Percentiles rank a stretch among this genome's conserved stretches.
phyloP scores from a whole-genome alignment of 805 yeast genomes.

The Debaryomyces hansenii region DNA sequence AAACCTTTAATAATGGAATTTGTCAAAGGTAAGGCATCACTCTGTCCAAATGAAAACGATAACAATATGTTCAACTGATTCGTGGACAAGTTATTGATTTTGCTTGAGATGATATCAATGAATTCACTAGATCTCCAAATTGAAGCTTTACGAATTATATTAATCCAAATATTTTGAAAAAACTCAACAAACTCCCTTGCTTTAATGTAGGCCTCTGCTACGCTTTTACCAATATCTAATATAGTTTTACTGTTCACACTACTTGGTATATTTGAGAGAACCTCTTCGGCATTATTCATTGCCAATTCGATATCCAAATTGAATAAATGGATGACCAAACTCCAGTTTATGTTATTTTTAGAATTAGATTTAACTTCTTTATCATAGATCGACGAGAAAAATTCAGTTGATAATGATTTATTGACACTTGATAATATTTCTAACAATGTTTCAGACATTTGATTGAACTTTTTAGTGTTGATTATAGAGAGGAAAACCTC shows the following conservation, averaged over 20 bases:
- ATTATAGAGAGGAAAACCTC: conserved; percentile 45
- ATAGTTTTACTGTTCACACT: conserved; percentile 2
- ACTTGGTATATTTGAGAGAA: conserved; percentile 19
- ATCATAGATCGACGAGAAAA: conserved; percentile 44
- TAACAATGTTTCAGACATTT: conserved; percentile 44
- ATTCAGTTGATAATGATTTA: conserved; percentile 53
- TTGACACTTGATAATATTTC: conserved; percentile 48
- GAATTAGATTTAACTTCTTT: conserved; percentile 18
- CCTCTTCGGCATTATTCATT: conserved; percentile 37
- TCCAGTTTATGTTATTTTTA: conserved; percentile 36
- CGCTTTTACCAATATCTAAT: conserved; percentile 20
- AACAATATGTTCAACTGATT: conserved; percentile 32
- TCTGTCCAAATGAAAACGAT: background rate
- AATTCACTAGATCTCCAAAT: conserved; percentile 30
- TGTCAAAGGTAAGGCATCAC: conserved; percentile 6
- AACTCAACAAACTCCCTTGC: conserved; percentile 60
- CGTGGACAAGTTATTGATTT: conserved; percentile 46
- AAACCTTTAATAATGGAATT: conserved; percentile 41
- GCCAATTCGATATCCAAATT: conserved; percentile 61
- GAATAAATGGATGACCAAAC: conserved; percentile 47
- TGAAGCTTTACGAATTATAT: conserved; percentile 15
- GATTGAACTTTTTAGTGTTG: conserved; percentile 27
- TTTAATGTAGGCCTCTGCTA: conserved; percentile 49
- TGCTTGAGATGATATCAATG: conserved; percentile 35
- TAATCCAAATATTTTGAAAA: conserved; percentile 44